Evolutionary conservation across 2,329 filamentous ascomycete genomes (phyloP), one percentile per base, ranked within the genome.

Genomic region (Aspergillus ochraceoroseus): DNA sequence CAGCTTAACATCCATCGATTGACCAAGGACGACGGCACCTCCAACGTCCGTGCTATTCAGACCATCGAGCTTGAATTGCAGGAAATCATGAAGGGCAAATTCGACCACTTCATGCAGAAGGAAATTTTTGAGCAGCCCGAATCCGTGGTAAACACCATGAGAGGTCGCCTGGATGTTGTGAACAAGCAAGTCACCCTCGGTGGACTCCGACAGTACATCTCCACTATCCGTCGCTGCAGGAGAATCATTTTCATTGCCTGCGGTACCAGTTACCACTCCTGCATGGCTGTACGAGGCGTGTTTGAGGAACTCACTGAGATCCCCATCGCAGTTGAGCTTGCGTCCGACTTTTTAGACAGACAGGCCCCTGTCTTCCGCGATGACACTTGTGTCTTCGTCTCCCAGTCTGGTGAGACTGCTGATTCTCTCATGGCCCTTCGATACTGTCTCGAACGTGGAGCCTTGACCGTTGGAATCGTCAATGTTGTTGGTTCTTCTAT

Each of bases 71-170:
- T 98, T 35, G 88, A 98, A 76, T 83, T 98, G 52, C 92, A 98
- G 75, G 89, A 98, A 76, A 98, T 98, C 71, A 98, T 98, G 92
- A 98, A 98, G 83, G 92, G 92, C 70, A 94, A 92, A 67, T 98
- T 96, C 71, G 92, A 98, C 69, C 92, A 98, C 75, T 98, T 95
- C 77, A 98, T 98, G 92, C 92, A 98, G 70, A 98, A 98, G 81
- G 92, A 98, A 70, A 98, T 98, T 62, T 98, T 98, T 68, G 92
- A 98, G 77, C 92, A 98, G 76, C 92, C 92, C 62, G 92, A 98
- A 73, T 98, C 92, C 9, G 87, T 98, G 47, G 83, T 98, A 74
- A 98, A 98, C 79, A 95, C 92, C 54, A 98, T 98, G 92, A 87
- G 92, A 81, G 92, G 92, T 71, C 92, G 92, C 73, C 76, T 98